Evolutionary conservation across 495 filamentous ascomycete species (phyloP), one percentile per base, ranked within the genome.

Genomic region (Penicillium paxilli): DNA sequence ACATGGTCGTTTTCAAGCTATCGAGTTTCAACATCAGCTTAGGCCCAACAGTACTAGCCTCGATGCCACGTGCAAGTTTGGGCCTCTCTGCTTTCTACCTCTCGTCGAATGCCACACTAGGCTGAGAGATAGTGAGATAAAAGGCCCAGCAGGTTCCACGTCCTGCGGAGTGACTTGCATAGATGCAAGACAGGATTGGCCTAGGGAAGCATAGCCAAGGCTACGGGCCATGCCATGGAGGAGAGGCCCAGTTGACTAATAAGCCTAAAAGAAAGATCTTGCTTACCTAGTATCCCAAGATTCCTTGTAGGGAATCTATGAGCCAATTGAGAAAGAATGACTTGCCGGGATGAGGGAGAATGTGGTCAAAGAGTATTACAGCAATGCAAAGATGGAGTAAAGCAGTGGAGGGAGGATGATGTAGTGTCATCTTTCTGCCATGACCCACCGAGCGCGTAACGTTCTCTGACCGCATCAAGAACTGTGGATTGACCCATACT

Each of bases 351-450:
- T 7, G 25, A 44, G 49, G 44, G 22, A 28, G 10, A 26, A 44
- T 46, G 26, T 12, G 32, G 47, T 38, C 20, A 38, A 40, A 47
- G 33, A 38, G 50, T 58, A 22, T 44, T 53, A 47, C 32, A 47
- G 44, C 38, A 19, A 54, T 40, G 44, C 37, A 40, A 24, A 57
- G 41, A 55, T 48, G 53, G 48, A 66, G 54, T 59, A 59, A 63
- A 30, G 64, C 66, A 65, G 57, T 49, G 51, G 44, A 57, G 41
- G 54, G 55, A 59, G 62, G 69, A 71, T 69, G 65, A 76, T 75
- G 73, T 73, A 72, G 40, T 70, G 67, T 60, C 62, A 63, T 58
- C 17, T 69, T 73, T 62, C 71, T 74, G 69, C 72, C 72, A 69
- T 53, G 68, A 63, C 68, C 70, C 68, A 73, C 70, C 55, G 60